Evolutionary conservation across 768 basidiomycete species (phyloP).

Genomic region (Suillus bovinus): DNA sequence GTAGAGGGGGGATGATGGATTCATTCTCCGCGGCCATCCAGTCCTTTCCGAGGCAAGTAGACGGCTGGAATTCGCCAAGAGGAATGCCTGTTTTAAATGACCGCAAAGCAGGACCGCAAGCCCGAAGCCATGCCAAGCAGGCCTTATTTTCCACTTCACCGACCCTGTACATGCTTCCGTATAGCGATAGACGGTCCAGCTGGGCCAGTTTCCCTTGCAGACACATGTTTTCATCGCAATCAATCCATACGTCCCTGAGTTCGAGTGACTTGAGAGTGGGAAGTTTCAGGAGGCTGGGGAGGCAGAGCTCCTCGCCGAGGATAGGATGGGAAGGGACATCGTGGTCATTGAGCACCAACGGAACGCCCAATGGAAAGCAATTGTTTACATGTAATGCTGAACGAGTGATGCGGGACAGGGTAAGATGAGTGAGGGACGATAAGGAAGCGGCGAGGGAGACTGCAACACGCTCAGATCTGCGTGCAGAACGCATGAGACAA

Average conservation of each 20-base stretch:
- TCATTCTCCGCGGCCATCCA: background rate
- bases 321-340: conserved; percentile 57
- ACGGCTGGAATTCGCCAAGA: conserved; percentile 19
- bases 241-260: conserved; percentile 72
- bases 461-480: conserved; percentile 56
- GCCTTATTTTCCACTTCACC: conserved; percentile 22
- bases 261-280: conserved; percentile 60
- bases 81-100: conserved; percentile 24
- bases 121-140: conserved; percentile 26
- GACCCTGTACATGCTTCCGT: conserved; percentile 32
- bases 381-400: conserved; percentile 67
- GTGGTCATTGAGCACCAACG: conserved; percentile 60
- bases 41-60: background rate
- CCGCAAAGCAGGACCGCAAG: conserved; percentile 21
- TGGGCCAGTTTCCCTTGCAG: conserved; percentile 13
- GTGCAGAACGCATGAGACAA: background rate
- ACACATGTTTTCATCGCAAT: conserved; percentile 30
- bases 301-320: conserved; percentile 55
- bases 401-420: conserved; percentile 64
- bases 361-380: conserved; percentile 43
- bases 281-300: conserved; percentile 67
- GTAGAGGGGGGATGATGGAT: background rate
- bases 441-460: conserved; percentile 67
- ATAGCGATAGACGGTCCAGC: conserved; percentile 26
- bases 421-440: conserved; percentile 53